These are phyloP conservation scores for Ustilago xerochloae DNA, from an alignment of 1,284 basidiomycete genomes.

Conservation along the genomic window DNA sequence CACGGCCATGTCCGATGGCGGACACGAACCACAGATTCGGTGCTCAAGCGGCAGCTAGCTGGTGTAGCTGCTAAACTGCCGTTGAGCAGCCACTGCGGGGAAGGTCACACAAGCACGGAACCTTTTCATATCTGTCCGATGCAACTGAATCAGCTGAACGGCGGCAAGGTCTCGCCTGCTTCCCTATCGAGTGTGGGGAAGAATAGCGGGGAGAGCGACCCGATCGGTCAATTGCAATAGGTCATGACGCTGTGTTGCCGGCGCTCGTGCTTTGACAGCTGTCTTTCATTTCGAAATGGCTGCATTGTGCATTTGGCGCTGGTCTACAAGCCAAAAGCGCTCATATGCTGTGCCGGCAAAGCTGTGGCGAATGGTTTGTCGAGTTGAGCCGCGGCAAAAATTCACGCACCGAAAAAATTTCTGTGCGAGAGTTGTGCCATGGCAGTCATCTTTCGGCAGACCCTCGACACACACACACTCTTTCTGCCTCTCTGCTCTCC, in stretches of 20 bases:
- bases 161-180: slow-evolving; percentile 7
- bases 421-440: neutral
- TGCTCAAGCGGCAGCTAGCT: slow-evolving; percentile 5
- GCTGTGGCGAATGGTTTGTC: slow-evolving; percentile 9
- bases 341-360: slow-evolving; percentile 20
- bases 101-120: no score
- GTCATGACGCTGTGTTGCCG: slow-evolving; percentile 7
- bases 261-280: slow-evolving; percentile 1
- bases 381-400: slow-evolving; percentile 21
- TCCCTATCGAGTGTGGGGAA: slow-evolving; percentile 16
- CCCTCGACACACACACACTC: no score
- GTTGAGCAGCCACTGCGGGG: no score
- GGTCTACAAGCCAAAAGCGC: slow-evolving; percentile 9
- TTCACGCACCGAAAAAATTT: slow-evolving; percentile 1
- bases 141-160: slow-evolving; percentile 10
- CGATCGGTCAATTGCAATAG: slow-evolving; percentile 7
- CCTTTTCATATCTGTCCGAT: neutral
- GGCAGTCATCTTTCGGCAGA: neutral
- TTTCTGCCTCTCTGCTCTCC: neutral
- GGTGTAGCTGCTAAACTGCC: neutral
- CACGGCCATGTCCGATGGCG: slow-evolving; percentile 1
- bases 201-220: neutral
- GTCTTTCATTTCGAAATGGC: neutral
- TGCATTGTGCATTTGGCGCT: slow-evolving; percentile 9
- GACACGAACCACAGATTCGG: neutral